These are phyloP conservation scores for Annulohypoxylon bovei DNA, from an alignment of 495 filamentous ascomycete species.

Conservation along the genomic window DNA sequence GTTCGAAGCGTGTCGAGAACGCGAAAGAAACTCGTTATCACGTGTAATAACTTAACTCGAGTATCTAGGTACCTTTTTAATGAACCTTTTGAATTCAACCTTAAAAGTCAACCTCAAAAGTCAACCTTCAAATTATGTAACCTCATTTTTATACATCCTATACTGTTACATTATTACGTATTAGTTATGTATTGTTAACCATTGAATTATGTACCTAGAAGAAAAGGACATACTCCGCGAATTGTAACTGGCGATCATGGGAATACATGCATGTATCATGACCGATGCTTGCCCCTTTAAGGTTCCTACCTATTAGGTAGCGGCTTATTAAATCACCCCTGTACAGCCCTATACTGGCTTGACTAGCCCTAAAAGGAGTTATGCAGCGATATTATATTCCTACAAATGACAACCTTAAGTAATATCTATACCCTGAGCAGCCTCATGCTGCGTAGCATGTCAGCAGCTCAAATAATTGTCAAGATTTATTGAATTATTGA, in stretches of 20 bases:
- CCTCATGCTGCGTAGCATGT: slow-evolving; percentile 5
- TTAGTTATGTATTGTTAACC: no score
- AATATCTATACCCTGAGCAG: neutral
- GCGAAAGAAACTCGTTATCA: slow-evolving; percentile 37
- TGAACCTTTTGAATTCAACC: no score
- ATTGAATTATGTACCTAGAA: no score
- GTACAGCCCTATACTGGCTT: no score
- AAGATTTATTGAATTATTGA: slow-evolving; percentile 8
- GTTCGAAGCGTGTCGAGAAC: slow-evolving; percentile 14
- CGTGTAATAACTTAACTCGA: slow-evolving; percentile 8
- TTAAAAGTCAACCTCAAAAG: no score
- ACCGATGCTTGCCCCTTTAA: neutral
- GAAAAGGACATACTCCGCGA: slow-evolving; percentile 2
- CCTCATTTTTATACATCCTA: neutral
- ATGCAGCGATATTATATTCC: slow-evolving; percentile 9
- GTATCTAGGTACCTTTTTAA: neutral
- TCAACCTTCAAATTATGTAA: neutral
- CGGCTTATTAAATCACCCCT: neutral
- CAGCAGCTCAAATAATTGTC: neutral
- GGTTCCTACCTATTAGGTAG: no score
- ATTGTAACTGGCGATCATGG: neutral
- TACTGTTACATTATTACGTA: no score
- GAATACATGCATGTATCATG: neutral
- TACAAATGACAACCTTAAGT: neutral
- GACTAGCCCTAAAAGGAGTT: neutral